These are phyloP conservation scores for Tolypocladium pustulatum DNA, from an alignment of 2,329 filamentous ascomycete species.

Conservation along the genomic window DNA sequence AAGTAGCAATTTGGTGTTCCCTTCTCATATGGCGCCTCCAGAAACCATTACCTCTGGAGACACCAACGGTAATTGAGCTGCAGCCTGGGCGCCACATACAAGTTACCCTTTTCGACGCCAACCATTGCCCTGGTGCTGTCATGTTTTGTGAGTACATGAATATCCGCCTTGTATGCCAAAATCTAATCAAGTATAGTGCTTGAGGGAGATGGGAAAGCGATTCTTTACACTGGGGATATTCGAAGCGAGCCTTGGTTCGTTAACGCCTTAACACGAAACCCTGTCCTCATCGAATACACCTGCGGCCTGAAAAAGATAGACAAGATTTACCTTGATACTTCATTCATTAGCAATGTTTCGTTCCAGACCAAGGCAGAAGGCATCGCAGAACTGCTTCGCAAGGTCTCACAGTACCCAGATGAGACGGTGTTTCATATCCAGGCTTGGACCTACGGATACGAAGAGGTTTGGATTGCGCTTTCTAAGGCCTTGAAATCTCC, in stretches of 20 bases:
- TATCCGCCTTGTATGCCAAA: not conserved
- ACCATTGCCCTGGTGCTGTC: slow-evolving; percentile 81
- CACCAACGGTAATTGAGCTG: slow-evolving; percentile 67
- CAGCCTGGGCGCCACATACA: slow-evolving; percentile 56
- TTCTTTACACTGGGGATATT: slow-evolving; percentile 85
- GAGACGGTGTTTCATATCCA: slow-evolving; percentile 77
- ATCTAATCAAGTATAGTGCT: slow-evolving; percentile 44
- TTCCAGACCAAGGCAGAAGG: slow-evolving; percentile 64
- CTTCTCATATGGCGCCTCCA: slow-evolving; percentile 14
- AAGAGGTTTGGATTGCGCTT: slow-evolving; percentile 82
- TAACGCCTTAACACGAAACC: slow-evolving; percentile 58
- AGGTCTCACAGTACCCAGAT: slow-evolving; percentile 56
- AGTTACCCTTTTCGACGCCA: slow-evolving; percentile 81
- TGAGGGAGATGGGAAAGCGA: slow-evolving; percentile 58
- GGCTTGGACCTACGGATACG: slow-evolving; percentile 83
- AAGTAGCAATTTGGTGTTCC: not conserved
- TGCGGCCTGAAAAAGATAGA: slow-evolving; percentile 57
- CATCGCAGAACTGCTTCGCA: slow-evolving; percentile 59
- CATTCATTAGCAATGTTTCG: slow-evolving; percentile 41
- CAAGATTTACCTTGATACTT: slow-evolving; percentile 83
- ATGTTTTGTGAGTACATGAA: slow-evolving; percentile 58
- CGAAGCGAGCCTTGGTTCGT: slow-evolving; percentile 83
- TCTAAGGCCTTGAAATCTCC: slow-evolving; percentile 57
- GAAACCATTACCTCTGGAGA: slow-evolving; percentile 75
- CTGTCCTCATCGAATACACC: slow-evolving; percentile 64